Base-by-base conservation (phyloP, 208 protist genomes). In the Trypanosoma conorhini region DNA sequence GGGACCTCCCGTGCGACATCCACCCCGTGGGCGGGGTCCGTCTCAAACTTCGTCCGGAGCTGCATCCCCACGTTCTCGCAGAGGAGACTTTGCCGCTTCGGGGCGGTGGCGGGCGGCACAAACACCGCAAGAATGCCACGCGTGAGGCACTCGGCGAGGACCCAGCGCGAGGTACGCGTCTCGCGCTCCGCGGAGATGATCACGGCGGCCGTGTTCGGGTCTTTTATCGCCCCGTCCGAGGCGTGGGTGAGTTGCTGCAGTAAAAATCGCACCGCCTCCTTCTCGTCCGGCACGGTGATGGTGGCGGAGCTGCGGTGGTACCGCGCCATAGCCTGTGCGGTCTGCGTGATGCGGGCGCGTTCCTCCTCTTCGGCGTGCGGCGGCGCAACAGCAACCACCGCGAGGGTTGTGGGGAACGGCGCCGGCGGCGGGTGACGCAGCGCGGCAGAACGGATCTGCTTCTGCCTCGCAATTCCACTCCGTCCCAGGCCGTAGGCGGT, bases 121-220 rank as follows among this genome's bases (percentile, higher is more conserved):
- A 83, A 69, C 0, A 94, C 5, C 0, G 79, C 72, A 21, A 94
- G 77, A 33, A 92, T 81, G 26, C 91, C 91, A 52, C 89, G 87
- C 46, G 82, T 85, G 51, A 96, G 80, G 57, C 87, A 93, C 70
- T 96, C 88, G 52, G 86, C 91, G 38, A 78, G 69, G 12, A 93
- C 52, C 91, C 91, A 94, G 22, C 91, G 84, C 38, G 82, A 79
- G 5, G 83, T 81, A 15, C 87, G 85, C 3, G 84, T 83, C 42
- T 86, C 74, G 22, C 79, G 62, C 46, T 87, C 80, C 2, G 51
- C 59, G 22, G 91, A 87, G 71, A 96, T 64, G 54, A 93, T 66
- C 26, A 96, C 66, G 46, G 84, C 79, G 13, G 72, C 86, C 12
- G 83, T 62, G 67, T 92, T 90, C 10, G 71, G 51, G 63, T 94